Evolutionary conservation across 73 alveolate species (phyloP), one percentile per base, ranked within the genome.

Genomic region (Stentor coeruleus): DNA sequence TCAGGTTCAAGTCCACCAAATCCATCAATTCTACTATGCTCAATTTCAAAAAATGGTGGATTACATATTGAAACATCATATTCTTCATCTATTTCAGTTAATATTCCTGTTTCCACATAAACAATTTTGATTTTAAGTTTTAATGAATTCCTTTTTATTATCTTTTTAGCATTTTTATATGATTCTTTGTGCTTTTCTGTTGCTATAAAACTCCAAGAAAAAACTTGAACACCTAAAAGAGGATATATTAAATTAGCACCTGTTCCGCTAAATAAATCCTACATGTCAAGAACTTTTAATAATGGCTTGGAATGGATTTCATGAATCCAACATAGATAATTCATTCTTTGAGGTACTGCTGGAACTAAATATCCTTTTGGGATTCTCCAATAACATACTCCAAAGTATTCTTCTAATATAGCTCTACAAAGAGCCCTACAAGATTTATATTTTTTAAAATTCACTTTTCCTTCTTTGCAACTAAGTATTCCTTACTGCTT

Each of bases 171-270:
- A 66, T 20, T 82, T 74, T 59, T 33, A 28, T 72, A 28, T 0
- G 83, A 15, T 14, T 66, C 74, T 31, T 20, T 20, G 38, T 80
- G 30, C 28, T 49, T 82, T 28, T 82, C 88, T 38, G 83, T 82
- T 2, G 84, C 88, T 0, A 73, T 35, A 28, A 82, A 74, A 3
- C 36, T 74, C 84, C 88, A 82, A 26, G 59, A 60, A 33, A 35
- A 82, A 15, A 39, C 55, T 33, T 37, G 58, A 1, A 3, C 39
- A 2, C 85, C 88, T 20, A 82, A 20, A 14, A 82, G n/a, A 28
- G 88, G 88, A 38, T 66, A 82, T n/a, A 82, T 82, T 36, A 57
- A 31, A 37, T 37, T 82, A 37, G 88, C 88, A 74, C 85, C 85
- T 11, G 77, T 39, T 11, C 83, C 83, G 15, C 74, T 38, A 37